Evolutionary conservation across 2,329 filamentous ascomycete species (phyloP), one percentile per base, ranked within the genome.

Genomic region (Acrocalymma vagum): DNA sequence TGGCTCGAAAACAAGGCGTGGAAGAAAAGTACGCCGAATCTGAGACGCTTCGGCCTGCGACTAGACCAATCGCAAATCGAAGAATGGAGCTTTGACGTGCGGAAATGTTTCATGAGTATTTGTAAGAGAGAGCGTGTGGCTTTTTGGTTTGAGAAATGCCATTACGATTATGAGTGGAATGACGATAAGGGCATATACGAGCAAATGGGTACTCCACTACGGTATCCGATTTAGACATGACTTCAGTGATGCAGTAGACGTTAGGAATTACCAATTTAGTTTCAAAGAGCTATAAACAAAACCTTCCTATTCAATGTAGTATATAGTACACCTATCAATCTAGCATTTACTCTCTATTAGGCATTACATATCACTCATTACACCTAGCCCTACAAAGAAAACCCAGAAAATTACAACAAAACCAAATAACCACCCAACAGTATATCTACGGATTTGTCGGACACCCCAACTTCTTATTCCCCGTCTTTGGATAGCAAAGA

Each of bases 91-190:
- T 30, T 25, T 25, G 14, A 31, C 25, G 25, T 23, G 10, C 27
- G 35, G 14, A 25, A 38, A 6, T 14, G 11, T 5, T 20, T 38
- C 4, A 38, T 24, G 35, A 25, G 31, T 18, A 38, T 38, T 16
- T 38, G 35, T 29, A n/a, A 14, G 21, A 9, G 26, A 31, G 35
- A 30, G 27, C 21, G 15, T 5, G 15, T 38, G 9, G 21, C 24
- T 7, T 38, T 38, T n/a, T 38, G 35, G 35, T 38, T 38, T n/a
- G 35, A 25, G 10, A 38, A 31, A 23, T 14, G 9, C 15, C 15
- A 38, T 38, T 17, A 27, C 11, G 35, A 38, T 29, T 23, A 38
- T 30, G 28, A 38, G 35, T 38, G 31, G 21, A 17, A 38, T n/a
- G n/a, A n/a, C n/a, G n/a, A 13, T 17, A 29, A 29, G 18, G 18